Percentiles rank a stretch among this genome's conserved stretches.
These are phyloP conservation scores for Acacia confusa DNA, from an alignment of 306 rosid species.

Conservation along the genomic window DNA sequence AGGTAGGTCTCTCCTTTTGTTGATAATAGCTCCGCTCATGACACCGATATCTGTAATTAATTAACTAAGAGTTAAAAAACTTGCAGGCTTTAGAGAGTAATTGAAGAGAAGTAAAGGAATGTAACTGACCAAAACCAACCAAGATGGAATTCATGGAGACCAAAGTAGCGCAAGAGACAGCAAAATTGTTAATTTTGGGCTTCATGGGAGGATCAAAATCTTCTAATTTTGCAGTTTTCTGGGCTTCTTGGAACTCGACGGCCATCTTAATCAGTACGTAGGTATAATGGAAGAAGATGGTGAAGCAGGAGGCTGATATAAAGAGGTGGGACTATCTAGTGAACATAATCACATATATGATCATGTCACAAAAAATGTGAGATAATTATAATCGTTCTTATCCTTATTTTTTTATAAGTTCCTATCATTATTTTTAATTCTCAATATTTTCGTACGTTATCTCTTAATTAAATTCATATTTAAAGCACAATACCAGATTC, in stretches of 20 bases:
- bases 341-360: no score
- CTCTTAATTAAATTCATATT: no score
- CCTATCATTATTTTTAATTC: no score
- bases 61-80: not conserved
- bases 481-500: no score
- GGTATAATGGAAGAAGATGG: not conserved
- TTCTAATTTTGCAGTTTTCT: not conserved
- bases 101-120: not conserved
- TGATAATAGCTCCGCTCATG: slow-evolving; percentile 78
- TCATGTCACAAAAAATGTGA: no score
- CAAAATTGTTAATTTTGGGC: slow-evolving; percentile 59
- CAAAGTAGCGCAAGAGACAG: slow-evolving; percentile 68
- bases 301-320: not conserved
- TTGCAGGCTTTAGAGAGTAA: not conserved
- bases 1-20: slow-evolving; percentile 55
- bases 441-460: no score
- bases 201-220: slow-evolving; percentile 53
- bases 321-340: not conserved
- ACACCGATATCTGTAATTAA: slow-evolving; percentile 74
- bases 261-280: slow-evolving; percentile 28
- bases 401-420: no score
- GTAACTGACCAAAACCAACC: slow-evolving; percentile 78
- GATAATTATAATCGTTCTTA: not conserved
- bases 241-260: slow-evolving; percentile 22
- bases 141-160: slow-evolving; percentile 85